Conservation (phyloP, 1,139 yeast genomes). For the Kodamaea plutei region DNA sequence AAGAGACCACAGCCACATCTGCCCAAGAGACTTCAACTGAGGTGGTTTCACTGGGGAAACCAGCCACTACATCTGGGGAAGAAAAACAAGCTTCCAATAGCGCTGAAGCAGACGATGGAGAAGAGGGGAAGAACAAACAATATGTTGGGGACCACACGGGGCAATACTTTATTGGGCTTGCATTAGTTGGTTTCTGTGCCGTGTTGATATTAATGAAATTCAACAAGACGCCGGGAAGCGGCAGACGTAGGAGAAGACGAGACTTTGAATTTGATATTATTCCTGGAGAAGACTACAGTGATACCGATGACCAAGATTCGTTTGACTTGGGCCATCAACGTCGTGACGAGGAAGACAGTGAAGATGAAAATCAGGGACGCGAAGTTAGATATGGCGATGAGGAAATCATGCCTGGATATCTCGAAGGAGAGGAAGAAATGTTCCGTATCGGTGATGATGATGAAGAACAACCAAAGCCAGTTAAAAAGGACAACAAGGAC, state of each 20-base stretch:
- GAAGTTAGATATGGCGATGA: constrained; percentile 11
- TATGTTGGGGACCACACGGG: constrained; percentile 41
- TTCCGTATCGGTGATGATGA: constrained; percentile 26
- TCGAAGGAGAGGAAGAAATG: constrained; percentile 42
- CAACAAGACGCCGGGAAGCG: constrained; percentile 46
- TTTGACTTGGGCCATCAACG: constrained; percentile 15
- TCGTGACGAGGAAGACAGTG: constrained; percentile 7
- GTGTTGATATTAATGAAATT: constrained; percentile 51
- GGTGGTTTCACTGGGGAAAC: neutral
- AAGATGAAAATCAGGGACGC: constrained; percentile 20
- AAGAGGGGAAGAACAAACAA: constrained; percentile 29
- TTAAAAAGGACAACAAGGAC: neutral
- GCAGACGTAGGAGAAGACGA: constrained; percentile 60
- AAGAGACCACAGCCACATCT: neutral
- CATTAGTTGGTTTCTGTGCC: constrained; percentile 56
- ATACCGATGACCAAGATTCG: constrained; percentile 17
- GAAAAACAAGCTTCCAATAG: constrained; percentile 1
- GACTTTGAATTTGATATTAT: constrained; percentile 79
- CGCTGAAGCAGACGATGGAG: constrained; percentile 8
- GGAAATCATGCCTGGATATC: constrained; percentile 17
- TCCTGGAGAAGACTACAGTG: constrained; percentile 57
- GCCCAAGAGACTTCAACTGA: constrained; percentile 1
- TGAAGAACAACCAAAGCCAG: too few species aligned
- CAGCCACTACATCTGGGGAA: neutral
- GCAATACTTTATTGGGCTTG: constrained; percentile 56